Evolutionary conservation across 805 yeast species (phyloP), one percentile per base, ranked within the genome.

Genomic region (Candida oleophila): DNA sequence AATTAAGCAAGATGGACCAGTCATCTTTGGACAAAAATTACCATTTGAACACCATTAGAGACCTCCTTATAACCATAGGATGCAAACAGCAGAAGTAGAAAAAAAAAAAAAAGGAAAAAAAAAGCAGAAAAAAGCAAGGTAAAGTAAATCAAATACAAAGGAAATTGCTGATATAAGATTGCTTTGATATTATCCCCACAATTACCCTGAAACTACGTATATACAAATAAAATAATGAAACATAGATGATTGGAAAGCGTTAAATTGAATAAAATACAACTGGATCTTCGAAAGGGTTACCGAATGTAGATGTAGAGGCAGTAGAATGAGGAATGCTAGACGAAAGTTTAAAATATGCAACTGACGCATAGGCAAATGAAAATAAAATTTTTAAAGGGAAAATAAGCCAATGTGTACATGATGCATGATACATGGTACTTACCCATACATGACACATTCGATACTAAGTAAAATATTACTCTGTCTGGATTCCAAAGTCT

Each of bases 1-100:
- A 64, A 74, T 87, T 39, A 83, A 85, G 68, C 83, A 86, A 62
- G 92, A 83, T 57, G 83, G 82, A 54, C 74, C 78, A 58, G 81
- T 79, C 33, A 80, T 83, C 79, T 69, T 76, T 52, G 85, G 71
- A 25, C 60, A 60, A 45, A 66, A 66, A 52, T 61, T 65, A 53
- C 73, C 73, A 37, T 68, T 68, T 47, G 72, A 68, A 56, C 64
- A 64, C 50, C 71, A 68, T 49, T 66, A 57, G 30, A 25, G n/a
- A n/a, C n/a, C n/a, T n/a, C n/a, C n/a, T n/a, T n/a, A n/a, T n/a
- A 25, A 25, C 5, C 9, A 25, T 7, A 25, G 30, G 5, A 25
- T 7, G 11, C 30, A 25, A 25, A 5, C 30, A 25, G 30, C 11
- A 25, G 11, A 25, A 25, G 30, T 25, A 25, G 30, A 25, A 25